phyloP scores from a whole-genome alignment of 441 rosid species.

The Omphalea diandra region DNA sequence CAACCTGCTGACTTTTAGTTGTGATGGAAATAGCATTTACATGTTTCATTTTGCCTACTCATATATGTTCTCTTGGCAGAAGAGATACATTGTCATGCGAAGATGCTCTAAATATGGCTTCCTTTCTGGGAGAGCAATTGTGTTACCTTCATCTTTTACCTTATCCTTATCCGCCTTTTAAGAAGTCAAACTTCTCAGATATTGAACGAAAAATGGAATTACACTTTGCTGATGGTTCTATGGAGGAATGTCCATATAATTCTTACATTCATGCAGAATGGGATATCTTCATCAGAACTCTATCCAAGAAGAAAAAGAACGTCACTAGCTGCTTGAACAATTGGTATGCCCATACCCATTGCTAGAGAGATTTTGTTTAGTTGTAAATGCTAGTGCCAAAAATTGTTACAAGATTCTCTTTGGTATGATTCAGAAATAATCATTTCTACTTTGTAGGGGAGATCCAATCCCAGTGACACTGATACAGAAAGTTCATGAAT shows the following conservation, averaged over 20 bases:
- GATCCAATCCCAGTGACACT: constrained; percentile 69
- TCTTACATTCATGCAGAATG: constrained; percentile 66
- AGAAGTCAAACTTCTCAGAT: constrained; percentile 35
- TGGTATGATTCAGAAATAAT: constrained; percentile 20
- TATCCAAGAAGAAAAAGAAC: constrained; percentile 55
- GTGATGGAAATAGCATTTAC: constrained; percentile 11
- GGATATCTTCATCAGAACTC: constrained; percentile 53
- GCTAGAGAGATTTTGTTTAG: neutral
- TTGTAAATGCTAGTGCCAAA: neutral
- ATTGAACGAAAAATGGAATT: constrained; percentile 26
- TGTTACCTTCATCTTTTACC: constrained; percentile 76
- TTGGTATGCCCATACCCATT: constrained; percentile 46
- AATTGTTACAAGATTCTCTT: neutral
- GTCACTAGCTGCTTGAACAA: constrained; percentile 51
- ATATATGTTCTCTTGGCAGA: constrained; percentile 46
- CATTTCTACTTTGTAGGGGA: constrained; percentile 59
- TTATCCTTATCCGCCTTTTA: constrained; percentile 65
- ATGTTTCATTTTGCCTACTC: constrained; percentile 10
- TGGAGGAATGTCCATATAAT: constrained; percentile 29
- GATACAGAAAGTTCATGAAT: constrained; percentile 69
- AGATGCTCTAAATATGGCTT: constrained; percentile 63
- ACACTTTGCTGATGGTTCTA: constrained; percentile 25
- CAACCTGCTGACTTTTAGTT: constrained; percentile 7
- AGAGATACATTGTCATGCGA: constrained; percentile 68
- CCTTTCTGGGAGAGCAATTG: constrained; percentile 83